Evolutionary conservation across 495 filamentous ascomycete genomes (phyloP).

Genomic region (Penicillium mononematosum): DNA sequence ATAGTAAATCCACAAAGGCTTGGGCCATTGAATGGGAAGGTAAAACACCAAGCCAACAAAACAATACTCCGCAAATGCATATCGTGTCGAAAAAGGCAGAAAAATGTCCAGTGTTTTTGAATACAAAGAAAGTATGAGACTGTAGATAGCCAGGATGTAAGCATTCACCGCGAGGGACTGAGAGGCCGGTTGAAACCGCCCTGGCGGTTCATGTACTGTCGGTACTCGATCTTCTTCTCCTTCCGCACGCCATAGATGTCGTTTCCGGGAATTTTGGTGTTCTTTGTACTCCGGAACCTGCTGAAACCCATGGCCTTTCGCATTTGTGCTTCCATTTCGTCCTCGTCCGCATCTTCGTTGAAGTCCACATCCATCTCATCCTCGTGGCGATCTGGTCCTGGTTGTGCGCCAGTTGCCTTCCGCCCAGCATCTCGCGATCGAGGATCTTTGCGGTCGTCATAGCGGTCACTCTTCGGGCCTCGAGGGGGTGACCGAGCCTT

Average conservation of each 20-base stretch:
- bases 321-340: conserved; percentile 75
- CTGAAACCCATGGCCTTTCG: conserved; percentile 83
- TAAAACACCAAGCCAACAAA: conserved; percentile 16
- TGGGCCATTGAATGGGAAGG: conserved; percentile 11
- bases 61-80: conserved; percentile 32
- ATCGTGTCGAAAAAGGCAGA: conserved; percentile 14
- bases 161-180: conserved; percentile 51
- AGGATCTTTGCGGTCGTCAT: conserved; percentile 36
- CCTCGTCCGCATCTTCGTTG: conserved; percentile 56
- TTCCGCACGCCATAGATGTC: conserved; percentile 80
- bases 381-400: conserved; percentile 22
- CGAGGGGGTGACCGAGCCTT: conserved; percentile 37
- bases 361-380: conserved; percentile 45
- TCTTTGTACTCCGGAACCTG: conserved; percentile 81
- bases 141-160: not conserved
- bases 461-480: conserved; percentile 33
- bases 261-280: conserved; percentile 88
- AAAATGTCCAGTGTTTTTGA: conserved; percentile 4
- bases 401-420: conserved; percentile 29
- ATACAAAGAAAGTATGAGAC: conserved; percentile 6
- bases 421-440: conserved; percentile 24
- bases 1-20: conserved; percentile 1
- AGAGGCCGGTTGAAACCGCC: conserved; percentile 96
- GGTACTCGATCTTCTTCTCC: conserved; percentile 93
- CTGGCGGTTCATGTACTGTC: conserved; percentile 98